Conservation (phyloP, 164 flowering plant species). For the Chimonanthus salicifolius region DNA sequence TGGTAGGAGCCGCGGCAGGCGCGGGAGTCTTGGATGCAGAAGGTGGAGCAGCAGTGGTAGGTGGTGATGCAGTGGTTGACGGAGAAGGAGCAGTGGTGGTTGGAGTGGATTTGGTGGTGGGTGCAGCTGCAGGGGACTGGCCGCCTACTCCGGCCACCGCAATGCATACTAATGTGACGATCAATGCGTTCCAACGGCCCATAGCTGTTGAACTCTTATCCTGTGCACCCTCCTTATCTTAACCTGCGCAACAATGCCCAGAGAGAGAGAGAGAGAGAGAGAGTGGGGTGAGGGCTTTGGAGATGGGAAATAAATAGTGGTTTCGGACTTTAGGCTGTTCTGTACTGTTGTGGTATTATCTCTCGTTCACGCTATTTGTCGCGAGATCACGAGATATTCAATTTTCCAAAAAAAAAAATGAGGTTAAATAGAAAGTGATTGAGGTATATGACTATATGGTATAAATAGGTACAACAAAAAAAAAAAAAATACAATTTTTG, state of each 20-base stretch:
- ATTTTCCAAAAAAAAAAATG: too few species aligned
- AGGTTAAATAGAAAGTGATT: too few species aligned
- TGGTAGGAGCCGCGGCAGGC: neutral
- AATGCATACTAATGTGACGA: constrained; percentile 42
- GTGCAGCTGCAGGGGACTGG: constrained; percentile 45
- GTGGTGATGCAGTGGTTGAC: neutral
- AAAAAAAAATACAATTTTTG: too few species aligned
- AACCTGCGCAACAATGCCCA: neutral
- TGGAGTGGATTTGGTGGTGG: constrained; percentile 22
- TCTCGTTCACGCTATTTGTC: too few species aligned
- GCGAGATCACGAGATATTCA: too few species aligned
- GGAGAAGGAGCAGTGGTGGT: constrained; percentile 16
- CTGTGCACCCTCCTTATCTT: constrained; percentile 1
- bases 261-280: neutral
- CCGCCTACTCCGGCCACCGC: constrained; percentile 34
- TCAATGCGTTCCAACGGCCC: constrained; percentile 14
- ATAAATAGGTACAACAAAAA: too few species aligned
- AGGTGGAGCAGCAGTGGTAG: neutral
- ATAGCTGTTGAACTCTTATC: constrained; percentile 5
- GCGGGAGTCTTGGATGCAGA: neutral
- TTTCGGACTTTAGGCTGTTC: neutral
- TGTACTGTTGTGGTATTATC: too few species aligned
- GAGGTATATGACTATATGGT: too few species aligned
- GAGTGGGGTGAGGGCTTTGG: neutral
- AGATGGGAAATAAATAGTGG: constrained; percentile 10